phyloP scores from a whole-genome alignment of 495 filamentous ascomycete species.

The Xylaria nigripes region DNA sequence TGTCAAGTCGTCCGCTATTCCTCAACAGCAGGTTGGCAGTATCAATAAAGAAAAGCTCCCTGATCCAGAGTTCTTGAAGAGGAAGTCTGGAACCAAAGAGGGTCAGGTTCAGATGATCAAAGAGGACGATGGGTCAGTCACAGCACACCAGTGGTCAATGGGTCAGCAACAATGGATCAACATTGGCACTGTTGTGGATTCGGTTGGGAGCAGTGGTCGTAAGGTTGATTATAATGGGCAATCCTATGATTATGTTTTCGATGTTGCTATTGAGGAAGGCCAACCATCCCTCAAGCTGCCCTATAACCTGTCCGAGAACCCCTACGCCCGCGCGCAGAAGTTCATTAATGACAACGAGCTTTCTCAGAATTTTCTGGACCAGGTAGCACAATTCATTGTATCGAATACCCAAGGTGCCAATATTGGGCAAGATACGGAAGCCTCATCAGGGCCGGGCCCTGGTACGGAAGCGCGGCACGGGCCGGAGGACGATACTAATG shows the following conservation, averaged over 20 bases:
- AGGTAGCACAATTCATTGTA: conserved; percentile 89
- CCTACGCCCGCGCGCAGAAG: conserved; percentile 83
- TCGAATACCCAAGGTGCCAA: conserved; percentile 81
- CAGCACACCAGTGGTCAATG: conserved; percentile 72
- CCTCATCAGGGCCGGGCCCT: conserved; percentile 52
- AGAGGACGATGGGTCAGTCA: conserved; percentile 69
- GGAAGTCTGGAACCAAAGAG: conserved; percentile 79
- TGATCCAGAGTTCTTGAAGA: conserved; percentile 72
- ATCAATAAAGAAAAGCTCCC: conserved; percentile 88
- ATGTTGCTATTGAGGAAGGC: conserved; percentile 95
- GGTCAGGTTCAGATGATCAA: conserved; percentile 88
- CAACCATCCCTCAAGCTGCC: conserved; percentile 90
- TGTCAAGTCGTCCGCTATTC: conserved; percentile 76
- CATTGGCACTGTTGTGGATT: conserved; percentile 88
- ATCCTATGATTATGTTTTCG: conserved; percentile 96
- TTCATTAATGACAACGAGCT: conserved; percentile 90
- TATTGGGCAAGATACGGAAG: conserved; percentile 47
- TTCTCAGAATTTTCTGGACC: conserved; percentile 81
- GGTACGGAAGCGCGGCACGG: conserved; percentile 70
- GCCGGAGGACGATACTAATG: conserved; percentile 45
- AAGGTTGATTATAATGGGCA: conserved; percentile 68
- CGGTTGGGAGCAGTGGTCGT: conserved; percentile 68
- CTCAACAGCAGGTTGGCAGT: conserved; percentile 63
- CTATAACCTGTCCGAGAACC: conserved; percentile 86
- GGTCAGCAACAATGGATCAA: conserved; percentile 61